Conservation (phyloP, 2,329 filamentous ascomycete genomes). For the Celoporthe dispersa region DNA sequence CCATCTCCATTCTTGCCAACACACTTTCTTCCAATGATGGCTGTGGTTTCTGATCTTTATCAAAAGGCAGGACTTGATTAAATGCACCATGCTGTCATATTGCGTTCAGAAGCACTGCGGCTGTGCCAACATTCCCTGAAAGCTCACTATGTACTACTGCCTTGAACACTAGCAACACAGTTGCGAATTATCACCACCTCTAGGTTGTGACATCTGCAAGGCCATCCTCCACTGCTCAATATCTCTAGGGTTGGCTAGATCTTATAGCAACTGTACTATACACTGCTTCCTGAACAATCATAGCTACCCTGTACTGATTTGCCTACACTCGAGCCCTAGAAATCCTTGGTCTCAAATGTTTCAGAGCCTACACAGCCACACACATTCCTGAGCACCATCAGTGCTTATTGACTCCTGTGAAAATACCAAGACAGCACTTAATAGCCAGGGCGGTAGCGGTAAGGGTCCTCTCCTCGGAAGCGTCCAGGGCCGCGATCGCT, state of each 20-base stretch:
- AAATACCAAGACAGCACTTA: neutral
- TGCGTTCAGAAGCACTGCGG: neutral
- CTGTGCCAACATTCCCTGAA: neutral
- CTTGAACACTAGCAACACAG: neutral
- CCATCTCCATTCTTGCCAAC: neutral
- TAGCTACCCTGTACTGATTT: neutral
- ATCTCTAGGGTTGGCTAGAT: neutral
- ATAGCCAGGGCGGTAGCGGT: constrained; percentile 29
- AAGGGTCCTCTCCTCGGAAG: constrained; percentile 28
- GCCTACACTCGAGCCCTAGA: neutral
- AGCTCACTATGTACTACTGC: neutral
- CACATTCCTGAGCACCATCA: neutral
- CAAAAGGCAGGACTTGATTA: neutral
- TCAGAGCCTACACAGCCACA: neutral
- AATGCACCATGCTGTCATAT: neutral
- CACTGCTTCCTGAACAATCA: neutral
- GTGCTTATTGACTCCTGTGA: neutral
- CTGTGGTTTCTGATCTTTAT: neutral
- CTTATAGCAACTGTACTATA: neutral
- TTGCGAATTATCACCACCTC: neutral
- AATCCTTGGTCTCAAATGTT: neutral
- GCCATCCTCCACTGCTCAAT: neutral
- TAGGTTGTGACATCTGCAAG: neutral
- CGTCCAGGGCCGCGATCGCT: constrained; percentile 24
- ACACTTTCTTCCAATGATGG: neutral